A percentile compares a stretch with the other conserved stretches of the same genome.
phyloP scores from a whole-genome alignment of 257 asterid genomes.

The Fraxinus anomala region DNA sequence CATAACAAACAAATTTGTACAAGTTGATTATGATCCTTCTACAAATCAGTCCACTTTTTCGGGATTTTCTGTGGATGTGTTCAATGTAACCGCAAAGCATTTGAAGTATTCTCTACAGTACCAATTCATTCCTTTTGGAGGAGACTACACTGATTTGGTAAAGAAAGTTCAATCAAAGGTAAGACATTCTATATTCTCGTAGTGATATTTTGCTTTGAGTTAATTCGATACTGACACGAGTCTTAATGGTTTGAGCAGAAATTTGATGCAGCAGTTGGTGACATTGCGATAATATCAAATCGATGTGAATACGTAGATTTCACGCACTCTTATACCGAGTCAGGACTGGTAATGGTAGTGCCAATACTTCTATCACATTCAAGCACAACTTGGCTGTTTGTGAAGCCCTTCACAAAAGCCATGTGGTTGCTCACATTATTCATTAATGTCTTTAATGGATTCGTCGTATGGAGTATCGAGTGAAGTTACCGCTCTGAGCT shows the following conservation, averaged over 20 bases:
- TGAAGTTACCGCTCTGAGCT: conserved; percentile 28
- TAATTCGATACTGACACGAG: no score
- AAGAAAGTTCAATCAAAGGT: conserved; percentile 38
- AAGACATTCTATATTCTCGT: background rate
- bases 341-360: conserved; percentile 49
- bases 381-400: conserved; percentile 37
- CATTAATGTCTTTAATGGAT: conserved; percentile 35
- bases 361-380: conserved; percentile 26
- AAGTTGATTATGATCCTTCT: conserved; percentile 26
- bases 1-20: conserved; percentile 31
- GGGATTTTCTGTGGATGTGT: conserved; percentile 41
- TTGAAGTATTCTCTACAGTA: conserved; percentile 27
- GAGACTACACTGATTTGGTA: conserved; percentile 33
- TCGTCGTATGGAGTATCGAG: conserved; percentile 47
- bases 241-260: conserved; percentile 20
- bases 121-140: conserved; percentile 25
- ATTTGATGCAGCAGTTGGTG: conserved; percentile 51
- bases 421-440: conserved; percentile 41
- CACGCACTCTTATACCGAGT: conserved; percentile 44
- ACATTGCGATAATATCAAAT: conserved; percentile 34
- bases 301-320: conserved; percentile 43
- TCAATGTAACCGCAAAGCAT: conserved; percentile 15
- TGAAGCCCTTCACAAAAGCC: conserved; percentile 48
- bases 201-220: no score
- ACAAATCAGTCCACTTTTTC: conserved; percentile 3